Percentiles rank a stretch among this genome's conserved stretches.
Conservation (phyloP, 768 basidiomycete genomes). For the Mycena pura region DNA sequence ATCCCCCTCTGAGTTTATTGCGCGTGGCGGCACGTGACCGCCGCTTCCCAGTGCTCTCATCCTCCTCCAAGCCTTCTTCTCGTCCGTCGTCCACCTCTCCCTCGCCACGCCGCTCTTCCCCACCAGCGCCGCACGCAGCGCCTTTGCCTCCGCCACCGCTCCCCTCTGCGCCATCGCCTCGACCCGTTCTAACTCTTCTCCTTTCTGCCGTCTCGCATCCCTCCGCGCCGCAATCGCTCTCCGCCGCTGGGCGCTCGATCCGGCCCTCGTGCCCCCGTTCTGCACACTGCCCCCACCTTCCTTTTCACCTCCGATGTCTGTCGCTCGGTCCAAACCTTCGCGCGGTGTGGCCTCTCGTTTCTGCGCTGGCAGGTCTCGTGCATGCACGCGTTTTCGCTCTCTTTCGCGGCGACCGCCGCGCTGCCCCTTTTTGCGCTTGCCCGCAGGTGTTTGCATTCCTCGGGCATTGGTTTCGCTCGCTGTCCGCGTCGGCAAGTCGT, state of each 20-base stretch:
- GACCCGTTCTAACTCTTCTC: neutral
- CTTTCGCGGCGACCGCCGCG: neutral
- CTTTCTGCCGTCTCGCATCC: neutral
- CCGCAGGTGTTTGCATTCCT: no score
- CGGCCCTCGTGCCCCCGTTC: neutral
- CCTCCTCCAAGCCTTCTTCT: neutral
- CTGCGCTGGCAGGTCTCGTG: no score
- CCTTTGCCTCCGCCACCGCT: neutral
- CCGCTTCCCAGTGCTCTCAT: neutral
- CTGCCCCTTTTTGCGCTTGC: neutral
- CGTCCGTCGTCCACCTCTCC: neutral
- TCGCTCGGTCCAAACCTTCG: neutral
- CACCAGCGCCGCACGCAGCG: neutral
- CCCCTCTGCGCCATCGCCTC: neutral
- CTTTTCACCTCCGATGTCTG: neutral
- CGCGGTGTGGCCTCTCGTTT: no score
- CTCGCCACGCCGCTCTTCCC: neutral
- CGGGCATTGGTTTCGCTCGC: neutral
- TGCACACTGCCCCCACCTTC: neutral
- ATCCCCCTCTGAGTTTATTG: conserved; percentile 18
- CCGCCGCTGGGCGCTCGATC: neutral
- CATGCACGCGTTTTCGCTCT: neutral
- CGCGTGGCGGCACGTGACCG: neutral
- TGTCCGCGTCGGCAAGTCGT: neutral
- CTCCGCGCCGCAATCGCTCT: conserved; percentile 1